Evolutionary conservation across 768 basidiomycete species (phyloP), one percentile per base, ranked within the genome.

Genomic region (Bullera alba): DNA sequence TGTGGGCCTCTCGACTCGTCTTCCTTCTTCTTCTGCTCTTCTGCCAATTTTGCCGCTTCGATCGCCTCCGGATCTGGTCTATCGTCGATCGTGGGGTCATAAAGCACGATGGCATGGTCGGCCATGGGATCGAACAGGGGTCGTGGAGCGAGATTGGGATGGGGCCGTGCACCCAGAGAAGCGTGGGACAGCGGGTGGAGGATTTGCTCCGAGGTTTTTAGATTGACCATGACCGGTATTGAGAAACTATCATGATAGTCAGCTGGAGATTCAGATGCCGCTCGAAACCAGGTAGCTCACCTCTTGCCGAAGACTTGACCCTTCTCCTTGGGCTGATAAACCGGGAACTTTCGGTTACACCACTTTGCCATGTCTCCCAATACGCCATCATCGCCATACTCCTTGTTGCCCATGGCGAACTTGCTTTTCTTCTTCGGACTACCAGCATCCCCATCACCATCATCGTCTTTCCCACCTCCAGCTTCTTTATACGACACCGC

Each of bases 111-210:
- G 0, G 93, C 91, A 72, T 96, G 92, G 61, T 97, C 91, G 43
- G 86, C 83, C 87, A 99, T 92, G 1, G 92, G 95, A 69, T 99
- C 90, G 62, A 92, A 85, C n/a, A 96, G 76, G 4, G 95, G 95
- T 19, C 92, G 79, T 16, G 95, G 95, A 42, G 86, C 79, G 51
- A 95, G 74, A 59, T 81, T 85, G 0, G 84, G 78, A 50, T 81
- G 83, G 0, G 87, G 85, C 12, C 91, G 81, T 47, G 87, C 83
- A 23, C 95, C 95, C 4, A 99, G 81, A 10, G 90, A 83, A 2
- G 79, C 77, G 60, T 86, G 82, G 0, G 86, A 81, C 4, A 80
- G 75, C 3, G 78, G 56, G 8, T 81, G 77, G 78, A 63, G 56
- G 16, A 58, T 63, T 2, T 63, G 54, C 54, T 62, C 58, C 16